Evolutionary conservation across 495 filamentous ascomycete species (phyloP).

Genomic region (Polyplosphaeria fusca): DNA sequence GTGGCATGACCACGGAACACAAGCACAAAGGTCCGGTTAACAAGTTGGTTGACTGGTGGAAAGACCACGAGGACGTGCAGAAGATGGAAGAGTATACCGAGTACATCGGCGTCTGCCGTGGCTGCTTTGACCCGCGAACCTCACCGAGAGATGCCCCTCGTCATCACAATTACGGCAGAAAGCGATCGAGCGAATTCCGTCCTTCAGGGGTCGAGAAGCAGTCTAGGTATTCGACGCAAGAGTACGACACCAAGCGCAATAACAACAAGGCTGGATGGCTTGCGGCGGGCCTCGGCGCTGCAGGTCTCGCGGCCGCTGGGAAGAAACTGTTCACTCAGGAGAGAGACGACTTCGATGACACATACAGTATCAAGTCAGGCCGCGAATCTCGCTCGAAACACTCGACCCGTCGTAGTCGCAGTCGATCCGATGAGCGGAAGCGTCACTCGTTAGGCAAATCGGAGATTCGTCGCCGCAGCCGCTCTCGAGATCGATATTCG

Average conservation of each 20-base stretch:
- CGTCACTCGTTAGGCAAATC: constrained; percentile 46
- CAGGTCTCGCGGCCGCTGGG: constrained; percentile 48
- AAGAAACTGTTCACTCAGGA: constrained; percentile 52
- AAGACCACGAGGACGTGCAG: constrained; percentile 63
- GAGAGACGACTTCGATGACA: constrained; percentile 55
- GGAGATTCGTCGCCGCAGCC: constrained; percentile 25
- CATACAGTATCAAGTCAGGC: constrained; percentile 55
- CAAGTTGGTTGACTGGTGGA: constrained; percentile 62
- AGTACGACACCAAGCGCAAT: constrained; percentile 45
- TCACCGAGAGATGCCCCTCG: constrained; percentile 61
- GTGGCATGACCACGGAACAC: constrained; percentile 23
- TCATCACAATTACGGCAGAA: constrained; percentile 54
- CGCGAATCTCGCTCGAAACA: constrained; percentile 37
- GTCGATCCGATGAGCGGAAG: constrained; percentile 41
- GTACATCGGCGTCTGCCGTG: constrained; percentile 63
- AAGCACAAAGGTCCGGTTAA: constrained; percentile 53
- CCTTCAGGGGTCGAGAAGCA: constrained; percentile 29
- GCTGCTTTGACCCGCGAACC: constrained; percentile 65
- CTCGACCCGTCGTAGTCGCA: constrained; percentile 36
- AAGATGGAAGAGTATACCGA: constrained; percentile 74
- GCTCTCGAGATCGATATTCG: constrained; percentile 24
- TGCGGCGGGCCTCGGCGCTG: constrained; percentile 49
- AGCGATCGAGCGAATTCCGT: constrained; percentile 34
- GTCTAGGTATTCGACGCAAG: constrained; percentile 28
- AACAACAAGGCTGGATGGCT: constrained; percentile 50